These are phyloP conservation scores for Hypoxylon crocopeplum DNA, from an alignment of 495 filamentous ascomycete species.

Conservation along the genomic window DNA sequence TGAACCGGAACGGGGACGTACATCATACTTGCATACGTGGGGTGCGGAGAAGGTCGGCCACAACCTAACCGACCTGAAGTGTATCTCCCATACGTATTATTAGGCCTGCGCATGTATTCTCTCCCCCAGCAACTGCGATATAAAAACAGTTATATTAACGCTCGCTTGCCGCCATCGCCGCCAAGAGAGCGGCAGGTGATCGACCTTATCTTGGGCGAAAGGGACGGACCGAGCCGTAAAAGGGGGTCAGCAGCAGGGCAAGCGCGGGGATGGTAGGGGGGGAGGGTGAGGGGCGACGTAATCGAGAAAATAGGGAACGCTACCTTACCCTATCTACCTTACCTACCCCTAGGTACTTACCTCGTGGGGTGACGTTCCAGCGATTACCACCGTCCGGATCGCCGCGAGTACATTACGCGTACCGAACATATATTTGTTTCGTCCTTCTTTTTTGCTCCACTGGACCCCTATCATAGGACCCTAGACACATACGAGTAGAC, in stretches of 20 bases:
- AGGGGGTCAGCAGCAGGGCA: not conserved
- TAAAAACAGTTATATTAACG: not conserved
- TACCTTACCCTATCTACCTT: no score
- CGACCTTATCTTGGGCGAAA: conserved; percentile 21
- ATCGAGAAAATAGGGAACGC: not conserved
- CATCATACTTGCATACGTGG: conserved; percentile 33
- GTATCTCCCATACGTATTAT: not conserved
- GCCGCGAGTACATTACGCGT: conserved; percentile 28
- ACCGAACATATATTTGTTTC: conserved; percentile 10
- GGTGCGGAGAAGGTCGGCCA: conserved; percentile 2
- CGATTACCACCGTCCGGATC: conserved; percentile 20
- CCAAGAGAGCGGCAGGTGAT: conserved; percentile 22
- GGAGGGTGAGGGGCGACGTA: no score
- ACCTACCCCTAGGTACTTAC: not conserved
- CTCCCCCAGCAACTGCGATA: not conserved
- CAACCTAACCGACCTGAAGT: not conserved
- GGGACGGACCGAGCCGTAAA: conserved; percentile 30
- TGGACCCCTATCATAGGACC: not conserved
- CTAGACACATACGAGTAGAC: conserved; percentile 18
- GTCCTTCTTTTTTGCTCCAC: not conserved
- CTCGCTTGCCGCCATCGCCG: conserved; percentile 26
- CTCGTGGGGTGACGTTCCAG: conserved; percentile 24
- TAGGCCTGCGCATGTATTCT: no score
- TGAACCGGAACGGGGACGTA: conserved; percentile 23
- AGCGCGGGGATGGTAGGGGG: conserved; percentile 1